A percentile compares a stretch with the other conserved stretches of the same genome.
These are phyloP conservation scores for Pythium phragmiticola DNA, from an alignment of 352 stramenopile species.

Conservation along the genomic window DNA sequence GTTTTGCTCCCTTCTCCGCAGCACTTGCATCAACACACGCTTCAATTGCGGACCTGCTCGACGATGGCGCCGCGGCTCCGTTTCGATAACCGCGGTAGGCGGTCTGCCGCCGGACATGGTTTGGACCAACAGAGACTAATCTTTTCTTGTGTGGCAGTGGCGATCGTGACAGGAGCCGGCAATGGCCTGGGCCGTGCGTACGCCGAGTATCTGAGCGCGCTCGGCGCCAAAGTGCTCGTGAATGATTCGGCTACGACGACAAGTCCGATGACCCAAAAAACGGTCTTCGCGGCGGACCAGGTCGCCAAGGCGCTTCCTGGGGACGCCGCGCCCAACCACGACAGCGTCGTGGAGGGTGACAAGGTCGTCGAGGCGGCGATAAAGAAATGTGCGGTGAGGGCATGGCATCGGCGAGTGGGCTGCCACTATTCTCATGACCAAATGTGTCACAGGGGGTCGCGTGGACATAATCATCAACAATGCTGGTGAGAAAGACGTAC, in stretches of 20 bases:
- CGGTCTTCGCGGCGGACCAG: constrained; percentile 47
- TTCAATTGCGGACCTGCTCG: background rate
- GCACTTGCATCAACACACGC: constrained; percentile 1
- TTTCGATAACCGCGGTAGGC: constrained; percentile 50
- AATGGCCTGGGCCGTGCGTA: constrained; percentile 85
- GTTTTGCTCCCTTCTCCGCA: no score
- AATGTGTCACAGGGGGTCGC: constrained; percentile 47
- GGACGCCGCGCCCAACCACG: constrained; percentile 65
- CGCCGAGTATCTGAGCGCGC: constrained; percentile 63
- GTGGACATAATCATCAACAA: constrained; percentile 95
- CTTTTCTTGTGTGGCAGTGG: constrained; percentile 37
- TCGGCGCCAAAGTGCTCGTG: constrained; percentile 77
- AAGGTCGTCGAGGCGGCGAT: constrained; percentile 84
- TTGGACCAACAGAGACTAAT: background rate
- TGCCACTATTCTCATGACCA: background rate
- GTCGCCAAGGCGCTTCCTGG: constrained; percentile 56
- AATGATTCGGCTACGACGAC: constrained; percentile 66
- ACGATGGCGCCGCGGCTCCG: constrained; percentile 31
- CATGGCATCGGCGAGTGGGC: background rate
- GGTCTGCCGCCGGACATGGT: background rate
- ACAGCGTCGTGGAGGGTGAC: constrained; percentile 68
- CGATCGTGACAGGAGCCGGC: constrained; percentile 84
- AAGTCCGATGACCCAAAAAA: constrained; percentile 30
- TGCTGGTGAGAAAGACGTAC: constrained; percentile 41
- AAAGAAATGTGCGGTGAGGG: constrained; percentile 57